These are phyloP conservation scores for Yarrowia bubula DNA, from an alignment of 805 yeast species.

Conservation along the genomic window DNA sequence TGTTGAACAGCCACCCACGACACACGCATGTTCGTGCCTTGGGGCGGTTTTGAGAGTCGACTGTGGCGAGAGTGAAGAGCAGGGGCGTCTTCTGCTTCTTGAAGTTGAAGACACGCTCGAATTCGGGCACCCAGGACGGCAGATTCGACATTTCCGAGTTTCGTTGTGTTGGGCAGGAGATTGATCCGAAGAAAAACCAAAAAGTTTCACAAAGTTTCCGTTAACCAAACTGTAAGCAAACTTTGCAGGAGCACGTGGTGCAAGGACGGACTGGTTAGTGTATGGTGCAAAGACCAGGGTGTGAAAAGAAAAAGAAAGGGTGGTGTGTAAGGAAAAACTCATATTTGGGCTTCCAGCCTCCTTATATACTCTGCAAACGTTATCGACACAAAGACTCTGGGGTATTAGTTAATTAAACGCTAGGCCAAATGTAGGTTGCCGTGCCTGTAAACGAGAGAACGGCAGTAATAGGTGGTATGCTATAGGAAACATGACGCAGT, in stretches of 20 bases:
- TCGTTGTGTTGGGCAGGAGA: slow-evolving; percentile 12
- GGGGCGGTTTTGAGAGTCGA: slow-evolving; percentile 51
- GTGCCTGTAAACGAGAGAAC: too few relatives aligned
- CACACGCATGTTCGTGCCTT: slow-evolving; percentile 66
- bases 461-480: too few relatives aligned
- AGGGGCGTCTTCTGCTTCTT: slow-evolving; percentile 55
- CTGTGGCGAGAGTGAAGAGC: slow-evolving; percentile 67
- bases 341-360: too few relatives aligned
- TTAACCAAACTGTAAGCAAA: neutral
- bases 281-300: neutral
- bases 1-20: slow-evolving; percentile 73
- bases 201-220: slow-evolving; percentile 2
- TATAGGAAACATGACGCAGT: too few relatives aligned
- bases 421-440: too few relatives aligned
- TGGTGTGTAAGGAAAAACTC: too few relatives aligned
- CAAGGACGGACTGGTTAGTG: neutral
- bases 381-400: too few relatives aligned
- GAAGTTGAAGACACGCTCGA: slow-evolving; percentile 48
- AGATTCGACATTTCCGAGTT: slow-evolving; percentile 32
- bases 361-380: too few relatives aligned
- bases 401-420: too few relatives aligned
- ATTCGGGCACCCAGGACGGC: slow-evolving; percentile 79
- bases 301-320: neutral
- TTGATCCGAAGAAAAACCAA: slow-evolving; percentile 26
- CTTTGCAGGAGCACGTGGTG: slow-evolving; percentile 10